Evolutionary conservation across 2,329 filamentous ascomycete genomes (phyloP), one percentile per base, ranked within the genome.

Genomic region (Colletotrichum sp.): DNA sequence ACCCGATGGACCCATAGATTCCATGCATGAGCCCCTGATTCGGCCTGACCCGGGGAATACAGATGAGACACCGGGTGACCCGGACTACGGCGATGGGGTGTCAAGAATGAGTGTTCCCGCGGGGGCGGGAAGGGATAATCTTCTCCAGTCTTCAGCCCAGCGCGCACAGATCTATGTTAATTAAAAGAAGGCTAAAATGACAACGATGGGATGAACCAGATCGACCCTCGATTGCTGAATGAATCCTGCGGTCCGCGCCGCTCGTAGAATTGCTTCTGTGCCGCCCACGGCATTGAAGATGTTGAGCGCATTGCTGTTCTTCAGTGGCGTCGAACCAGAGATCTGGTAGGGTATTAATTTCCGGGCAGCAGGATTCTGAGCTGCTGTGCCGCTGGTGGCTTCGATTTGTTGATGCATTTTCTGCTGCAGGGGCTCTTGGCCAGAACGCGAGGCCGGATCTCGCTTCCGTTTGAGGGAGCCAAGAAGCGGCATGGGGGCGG

Each of bases 341-440:
- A 54, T 34, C 12, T 63, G 54, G 66, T 54, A 24, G 51, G 51
- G 70, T 58, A 43, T 31, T 73, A 65, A 73, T 73, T 51, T 70
- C 66, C 70, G 57, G 66, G 36, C 27, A 47, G 21, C 34, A n/a
- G 59, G 29, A 24, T 54, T 58, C 27, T 62, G 24, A 36, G 34
- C 47, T 72, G 70, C 66, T 65, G 70, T 70, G 70, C 70, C 70
- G 36, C 58, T 51, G 70, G 70, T 64, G 66, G 18, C 34, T 64
- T 63, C 31, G 70, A 31, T 57, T 57, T 36, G 21, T 27, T 51
- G 5, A 18, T 58, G 47, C 58, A 57, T 38, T 47, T 7, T 38
- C 36, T 51, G 43, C 66, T 73, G 66, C 70, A 73, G 66, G 70
- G 66, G 70, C 36, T 72, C 70, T 72, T 70, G 36, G 70, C 70